Percentiles rank a stretch among this genome's conserved stretches.
Evolutionary conservation across 306 rosid genomes (phyloP).

Genomic region (Morella rubra): DNA sequence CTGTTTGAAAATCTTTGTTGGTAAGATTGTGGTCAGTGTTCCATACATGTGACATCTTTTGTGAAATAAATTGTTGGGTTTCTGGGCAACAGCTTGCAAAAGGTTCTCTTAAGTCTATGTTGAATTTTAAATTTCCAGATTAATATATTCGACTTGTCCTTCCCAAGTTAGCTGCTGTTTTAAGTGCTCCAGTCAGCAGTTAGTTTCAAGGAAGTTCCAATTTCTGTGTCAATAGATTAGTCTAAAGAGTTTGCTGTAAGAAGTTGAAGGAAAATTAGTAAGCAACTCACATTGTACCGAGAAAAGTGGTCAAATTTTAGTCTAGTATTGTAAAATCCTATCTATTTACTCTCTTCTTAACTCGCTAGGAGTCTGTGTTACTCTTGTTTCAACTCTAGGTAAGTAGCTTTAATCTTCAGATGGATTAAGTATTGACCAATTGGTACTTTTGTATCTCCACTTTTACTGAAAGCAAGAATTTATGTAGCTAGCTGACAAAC

Average conservation of each 20-base stretch:
- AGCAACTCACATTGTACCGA: background rate
- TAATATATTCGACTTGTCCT: background rate
- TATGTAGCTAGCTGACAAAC: no score
- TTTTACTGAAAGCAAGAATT: no score
- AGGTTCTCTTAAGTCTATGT: no score
- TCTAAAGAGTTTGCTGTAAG: background rate
- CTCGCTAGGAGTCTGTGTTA: background rate
- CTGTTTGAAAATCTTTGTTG: conserved; percentile 19
- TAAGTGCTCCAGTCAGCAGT: background rate
- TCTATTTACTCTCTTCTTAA: background rate
- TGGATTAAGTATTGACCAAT: background rate
- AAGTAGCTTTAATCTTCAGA: background rate
- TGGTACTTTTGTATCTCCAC: no score
- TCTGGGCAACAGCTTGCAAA: background rate
- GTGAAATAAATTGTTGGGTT: background rate
- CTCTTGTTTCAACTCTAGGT: background rate
- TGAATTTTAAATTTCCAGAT: no score
- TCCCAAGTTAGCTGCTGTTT: background rate
- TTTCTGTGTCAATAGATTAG: background rate
- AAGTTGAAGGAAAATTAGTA: background rate
- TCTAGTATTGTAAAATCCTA: background rate
- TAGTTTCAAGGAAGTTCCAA: background rate
- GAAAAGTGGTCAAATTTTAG: background rate
- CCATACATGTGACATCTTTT: background rate
- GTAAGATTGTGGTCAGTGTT: background rate